A percentile compares a stretch with the other conserved stretches of the same genome.
These are phyloP conservation scores for Hypoxylon sp. DNA, from an alignment of 2,329 filamentous ascomycete species.

Conservation along the genomic window DNA sequence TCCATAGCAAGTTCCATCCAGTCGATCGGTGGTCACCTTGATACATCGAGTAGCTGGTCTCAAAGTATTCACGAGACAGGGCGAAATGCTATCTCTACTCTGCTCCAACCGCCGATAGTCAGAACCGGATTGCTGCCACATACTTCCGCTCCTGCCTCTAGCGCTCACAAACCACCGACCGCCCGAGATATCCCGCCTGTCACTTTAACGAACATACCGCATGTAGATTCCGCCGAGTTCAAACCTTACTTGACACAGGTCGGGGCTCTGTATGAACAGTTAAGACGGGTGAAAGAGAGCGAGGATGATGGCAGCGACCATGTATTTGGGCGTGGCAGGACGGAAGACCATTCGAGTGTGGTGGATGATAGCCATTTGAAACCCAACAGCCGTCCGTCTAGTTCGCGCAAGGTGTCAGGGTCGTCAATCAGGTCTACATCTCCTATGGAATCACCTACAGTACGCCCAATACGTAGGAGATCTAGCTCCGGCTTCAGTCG, in stretches of 20 bases:
- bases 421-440: slow-evolving; percentile 66
- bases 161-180: slow-evolving; percentile 85
- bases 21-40: slow-evolving; percentile 87
- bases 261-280: slow-evolving; percentile 88
- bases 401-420: slow-evolving; percentile 59
- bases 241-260: slow-evolving; percentile 88
- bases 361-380: slow-evolving; percentile 64
- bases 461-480: slow-evolving; percentile 57
- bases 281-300: slow-evolving; percentile 85
- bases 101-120: slow-evolving; percentile 92
- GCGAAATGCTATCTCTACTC: slow-evolving; percentile 93
- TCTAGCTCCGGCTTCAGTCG: slow-evolving; percentile 66
- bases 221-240: slow-evolving; percentile 85
- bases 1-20: slow-evolving; percentile 77
- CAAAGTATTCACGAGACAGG: slow-evolving; percentile 77
- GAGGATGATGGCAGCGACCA: slow-evolving; percentile 72
- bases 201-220: slow-evolving; percentile 87
- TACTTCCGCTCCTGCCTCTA: slow-evolving; percentile 77
- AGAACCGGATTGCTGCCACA: slow-evolving; percentile 89
- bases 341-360: slow-evolving; percentile 58
- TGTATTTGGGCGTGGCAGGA: slow-evolving; percentile 58
- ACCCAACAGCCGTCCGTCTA: slow-evolving; percentile 60
- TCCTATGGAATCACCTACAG: slow-evolving; percentile 63
- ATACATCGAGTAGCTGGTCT: slow-evolving; percentile 72
- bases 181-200: slow-evolving; percentile 94